Base-by-base conservation (phyloP, 2,329 filamentous ascomycete genomes). In the Teratosphaeriaceae sp. region DNA sequence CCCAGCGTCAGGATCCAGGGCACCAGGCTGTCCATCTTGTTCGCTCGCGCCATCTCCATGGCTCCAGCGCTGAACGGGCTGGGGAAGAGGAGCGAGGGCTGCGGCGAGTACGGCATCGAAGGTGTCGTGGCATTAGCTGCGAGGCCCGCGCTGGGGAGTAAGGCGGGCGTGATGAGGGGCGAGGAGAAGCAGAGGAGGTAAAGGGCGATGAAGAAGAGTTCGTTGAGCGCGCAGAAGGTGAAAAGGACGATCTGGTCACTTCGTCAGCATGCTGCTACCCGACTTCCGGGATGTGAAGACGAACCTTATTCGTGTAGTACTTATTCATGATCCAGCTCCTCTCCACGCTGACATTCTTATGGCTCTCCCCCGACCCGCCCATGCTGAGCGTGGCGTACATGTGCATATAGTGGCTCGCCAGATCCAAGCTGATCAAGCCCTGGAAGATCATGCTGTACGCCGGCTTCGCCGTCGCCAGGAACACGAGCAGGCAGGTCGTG, bases 271-370 rank as follows among this genome's bases (percentile, higher is more conserved):
- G n/a, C n/a, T n/a, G n/a, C n/a, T n/a, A n/a, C n/a, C n/a, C n/a
- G n/a, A n/a, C n/a, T n/a, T n/a, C n/a, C n/a, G n/a, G n/a, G n/a
- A n/a, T n/a, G n/a, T n/a, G n/a, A n/a, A n/a, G n/a, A n/a, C n/a
- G n/a, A n/a, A 95, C 90, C 78, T 87, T 94, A 74, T 94, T 97
- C 50, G 88, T 90, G 69, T 98, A 98, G 74, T 98, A 98, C 45
- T 94, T 73, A 67, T 95, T 92, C 64, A 98, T 70, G 46, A 97
- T 74, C 80, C 83, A 87, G 72, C 87, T 95, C 64, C 88, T 75
- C 63, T 79, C 85, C 67, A 85, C 83, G 62, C 94, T 88, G 40
- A 98, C 82, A 57, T 85, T 89, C 80, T 98, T 98, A 72, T 98
- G 92, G 71, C 88, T 86, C 55, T 78, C 72, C 15, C 81, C 78